A percentile compares a stretch with the other conserved stretches of the same genome.
phyloP scores from a whole-genome alignment of 1,284 basidiomycete genomes.

The Ceratobasidium sp. region DNA sequence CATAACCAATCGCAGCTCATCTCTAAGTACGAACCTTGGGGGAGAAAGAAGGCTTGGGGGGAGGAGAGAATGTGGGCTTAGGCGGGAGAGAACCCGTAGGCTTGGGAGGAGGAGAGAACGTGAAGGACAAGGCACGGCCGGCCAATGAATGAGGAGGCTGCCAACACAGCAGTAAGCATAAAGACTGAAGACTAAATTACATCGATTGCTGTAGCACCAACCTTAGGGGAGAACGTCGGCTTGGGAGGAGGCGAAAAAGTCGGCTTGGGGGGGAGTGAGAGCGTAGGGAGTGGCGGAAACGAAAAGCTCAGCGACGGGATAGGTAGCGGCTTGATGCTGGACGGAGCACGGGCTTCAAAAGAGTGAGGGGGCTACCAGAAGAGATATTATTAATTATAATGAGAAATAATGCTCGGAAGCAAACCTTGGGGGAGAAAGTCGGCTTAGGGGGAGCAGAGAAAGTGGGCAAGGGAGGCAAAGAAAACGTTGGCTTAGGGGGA shows the following conservation, averaged over 20 bases:
- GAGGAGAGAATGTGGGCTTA: slow-evolving; percentile 18
- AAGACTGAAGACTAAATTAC: neutral
- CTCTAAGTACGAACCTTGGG: neutral
- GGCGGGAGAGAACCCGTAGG: neutral
- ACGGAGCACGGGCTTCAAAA: neutral
- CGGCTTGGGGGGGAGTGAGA: slow-evolving; percentile 7
- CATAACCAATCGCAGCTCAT: neutral
- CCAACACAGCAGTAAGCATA: neutral
- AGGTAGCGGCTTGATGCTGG: neutral
- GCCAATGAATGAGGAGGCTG: neutral
- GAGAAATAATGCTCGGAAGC: neutral
- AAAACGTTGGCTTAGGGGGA: neutral
- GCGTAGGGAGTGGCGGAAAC: neutral
- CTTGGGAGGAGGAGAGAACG: neutral
- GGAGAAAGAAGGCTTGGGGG: slow-evolving; percentile 15
- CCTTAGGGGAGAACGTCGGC: slow-evolving; percentile 12
- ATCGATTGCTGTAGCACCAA: neutral
- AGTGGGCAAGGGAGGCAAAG: slow-evolving; percentile 5
- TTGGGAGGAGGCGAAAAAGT: neutral
- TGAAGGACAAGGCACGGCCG: neutral
- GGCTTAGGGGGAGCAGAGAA: neutral
- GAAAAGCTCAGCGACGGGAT: neutral
- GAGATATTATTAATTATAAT: neutral
- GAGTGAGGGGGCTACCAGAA: neutral
- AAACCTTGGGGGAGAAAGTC: neutral